Evolutionary conservation across 225 moss, liverwort and hornwort species (phyloP), one percentile per base, ranked within the genome.

Genomic region (Neckera pumila): DNA sequence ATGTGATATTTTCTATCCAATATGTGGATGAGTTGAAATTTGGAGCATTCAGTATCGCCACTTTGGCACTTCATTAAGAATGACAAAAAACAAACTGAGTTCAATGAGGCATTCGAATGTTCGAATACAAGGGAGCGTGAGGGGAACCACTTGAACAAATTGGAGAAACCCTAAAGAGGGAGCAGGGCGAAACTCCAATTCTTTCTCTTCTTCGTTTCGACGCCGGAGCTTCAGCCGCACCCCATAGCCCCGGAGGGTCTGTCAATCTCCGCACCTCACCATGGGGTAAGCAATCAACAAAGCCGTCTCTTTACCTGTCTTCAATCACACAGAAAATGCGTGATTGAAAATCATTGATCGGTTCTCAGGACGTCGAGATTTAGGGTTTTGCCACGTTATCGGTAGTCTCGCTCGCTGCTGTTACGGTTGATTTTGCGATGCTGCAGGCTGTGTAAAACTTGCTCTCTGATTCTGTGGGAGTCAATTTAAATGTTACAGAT

Each of bases 121-220:
- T 78, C 56, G 38, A 57, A 40, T 28, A 7, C 0, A 1, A 45
- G 34, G 71, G 79, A 84, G 7, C 79, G 12, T n/a, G 10, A 15
- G 5, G 14, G 22, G 81, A 69, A 67, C 88, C 0, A 11, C 0
- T 80, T 8, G 87, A 82, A 87, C 84, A 30, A 9, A 14, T 0
- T 12, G 13, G 27, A 56, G n/a, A 27, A 90, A 33, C 83, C 92
- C 90, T 90, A 90, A 92, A 90, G 45, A 4, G 38, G 57, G 63
- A 88, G 76, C 38, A 28, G 6, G 45, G 30, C 53, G 49, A 51
- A 0, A 0, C 0, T 0, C 0, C 0, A 15, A 6, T 3, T 59
- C 90, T 92, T 89, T 89, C 76, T 49, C 90, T 40, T 76, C 88
- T 36, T 88, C 86, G 90, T 87, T 76, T 82, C 27, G 83, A 90